These are phyloP conservation scores for Beauveria medogensis DNA, from an alignment of 2,329 filamentous ascomycete genomes.

Conservation along the genomic window DNA sequence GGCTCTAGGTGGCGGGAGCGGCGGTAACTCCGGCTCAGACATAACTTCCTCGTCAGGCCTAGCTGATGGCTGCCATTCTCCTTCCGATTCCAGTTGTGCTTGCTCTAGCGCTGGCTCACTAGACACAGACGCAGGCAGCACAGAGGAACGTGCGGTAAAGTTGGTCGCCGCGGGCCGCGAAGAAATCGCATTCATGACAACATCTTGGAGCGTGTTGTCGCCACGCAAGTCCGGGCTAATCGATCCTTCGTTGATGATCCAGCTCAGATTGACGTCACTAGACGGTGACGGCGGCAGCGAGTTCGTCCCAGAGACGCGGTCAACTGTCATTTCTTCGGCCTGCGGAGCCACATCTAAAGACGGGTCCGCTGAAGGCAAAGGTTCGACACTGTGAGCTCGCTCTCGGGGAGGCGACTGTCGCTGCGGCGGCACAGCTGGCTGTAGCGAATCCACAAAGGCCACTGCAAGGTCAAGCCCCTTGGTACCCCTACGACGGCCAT, in stretches of 20 bases:
- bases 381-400: neutral
- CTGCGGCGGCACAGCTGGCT: neutral
- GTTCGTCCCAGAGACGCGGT: conserved; percentile 22
- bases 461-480: neutral
- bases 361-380: neutral
- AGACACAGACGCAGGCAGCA: neutral
- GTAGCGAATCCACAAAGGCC: neutral
- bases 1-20: conserved; percentile 15
- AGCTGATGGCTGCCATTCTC: neutral
- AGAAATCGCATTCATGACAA: conserved; percentile 13
- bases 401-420: neutral
- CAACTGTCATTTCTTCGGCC: neutral
- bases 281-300: conserved; percentile 25
- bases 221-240: conserved; percentile 29
- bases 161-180: neutral
- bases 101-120: neutral
- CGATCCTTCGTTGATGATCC: conserved; percentile 31
- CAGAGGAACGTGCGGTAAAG: neutral
- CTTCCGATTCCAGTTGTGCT: neutral
- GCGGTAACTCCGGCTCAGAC: neutral
- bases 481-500: neutral
- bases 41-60: too few relatives aligned
- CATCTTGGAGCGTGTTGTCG: conserved; percentile 26
- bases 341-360: neutral
- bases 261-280: conserved; percentile 33